Evolutionary conservation across 495 filamentous ascomycete genomes (phyloP), one percentile per base, ranked within the genome.

Genomic region (Amphirosellinia nigrospora): DNA sequence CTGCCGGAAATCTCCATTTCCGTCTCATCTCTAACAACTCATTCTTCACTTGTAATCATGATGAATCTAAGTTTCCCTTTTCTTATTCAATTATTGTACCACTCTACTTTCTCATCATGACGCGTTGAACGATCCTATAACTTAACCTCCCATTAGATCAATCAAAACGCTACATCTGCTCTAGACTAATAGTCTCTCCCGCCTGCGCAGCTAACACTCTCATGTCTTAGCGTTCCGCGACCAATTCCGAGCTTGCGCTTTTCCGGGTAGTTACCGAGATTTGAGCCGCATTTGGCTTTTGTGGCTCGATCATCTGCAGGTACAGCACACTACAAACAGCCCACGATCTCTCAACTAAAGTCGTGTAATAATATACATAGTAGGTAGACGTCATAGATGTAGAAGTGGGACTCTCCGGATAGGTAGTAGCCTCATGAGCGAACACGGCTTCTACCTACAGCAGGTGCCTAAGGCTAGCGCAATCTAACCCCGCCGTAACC

Each of bases 241-340:
- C 45, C 23, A 5, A 52, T 52, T 50, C 48, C 10, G 11, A 28
- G 21, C 48, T 52, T 52, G 23, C 39, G 50, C 16, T 46, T 26
- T 16, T 64, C n/a, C 36, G 28, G 19, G 19, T 9, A n/a, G 16
- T 41, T 52, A 52, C 26, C 21, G 3, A 30, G 39, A 61, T 21
- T 61, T 28, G 58, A 43, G 32, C n/a, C 39, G 32, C 58, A 39
- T 13, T 61, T 61, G 39, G 50, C 50, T 53, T 53, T 30, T 13
- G 26, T 53, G 50, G 50, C 50, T 53, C 26, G 48, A 52, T 52
- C 23, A 26, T 26, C 48, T 52, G 48, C 48, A 52, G 48, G 48
- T 52, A 52, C 50, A 28, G 50, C 13, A 53, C 9, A 30, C 5
- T 30, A 28, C 50, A 26, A 53, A 53, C 26, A 53, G 16, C 26